These are phyloP conservation scores for Gossypium raimondii DNA, from an alignment of 345 rosid species.

Conservation along the genomic window DNA sequence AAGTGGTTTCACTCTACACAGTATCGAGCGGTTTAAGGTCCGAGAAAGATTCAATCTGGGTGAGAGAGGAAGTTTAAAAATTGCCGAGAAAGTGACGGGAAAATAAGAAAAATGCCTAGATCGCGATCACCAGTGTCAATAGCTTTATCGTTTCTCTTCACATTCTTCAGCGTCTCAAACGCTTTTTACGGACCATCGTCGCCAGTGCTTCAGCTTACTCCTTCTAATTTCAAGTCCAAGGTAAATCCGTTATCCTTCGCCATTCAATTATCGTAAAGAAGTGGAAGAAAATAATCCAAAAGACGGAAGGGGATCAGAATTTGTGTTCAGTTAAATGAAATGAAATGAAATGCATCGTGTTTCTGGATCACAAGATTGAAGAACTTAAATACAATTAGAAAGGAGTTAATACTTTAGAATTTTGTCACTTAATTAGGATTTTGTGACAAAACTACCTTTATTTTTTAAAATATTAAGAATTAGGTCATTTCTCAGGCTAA, in stretches of 20 bases:
- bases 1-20: conserved; percentile 9
- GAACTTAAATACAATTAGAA: not conserved
- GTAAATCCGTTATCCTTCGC: conserved; percentile 28
- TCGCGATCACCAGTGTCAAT: conserved; percentile 27
- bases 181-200: conserved; percentile 91
- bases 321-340: not conserved
- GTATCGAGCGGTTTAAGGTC: not conserved
- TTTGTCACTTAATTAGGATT: not conserved
- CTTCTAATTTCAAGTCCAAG: conserved; percentile 96
- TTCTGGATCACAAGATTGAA: not conserved
- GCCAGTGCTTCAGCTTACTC: conserved; percentile 91
- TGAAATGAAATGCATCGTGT: not conserved
- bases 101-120: conserved; percentile 29
- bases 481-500: not conserved
- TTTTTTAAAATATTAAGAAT: not conserved
- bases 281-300: not conserved
- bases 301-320: not conserved
- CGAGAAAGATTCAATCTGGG: conserved; percentile 18
- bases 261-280: not conserved
- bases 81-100: conserved; percentile 27
- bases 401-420: not conserved
- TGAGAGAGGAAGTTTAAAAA: conserved; percentile 11
- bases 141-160: conserved; percentile 25
- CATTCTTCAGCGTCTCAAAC: conserved; percentile 26
- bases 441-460: not conserved